A percentile compares a stretch with the other conserved stretches of the same genome.
Evolutionary conservation across 2,329 filamentous ascomycete genomes (phyloP).

Genomic region (Blastomyces parvus): DNA sequence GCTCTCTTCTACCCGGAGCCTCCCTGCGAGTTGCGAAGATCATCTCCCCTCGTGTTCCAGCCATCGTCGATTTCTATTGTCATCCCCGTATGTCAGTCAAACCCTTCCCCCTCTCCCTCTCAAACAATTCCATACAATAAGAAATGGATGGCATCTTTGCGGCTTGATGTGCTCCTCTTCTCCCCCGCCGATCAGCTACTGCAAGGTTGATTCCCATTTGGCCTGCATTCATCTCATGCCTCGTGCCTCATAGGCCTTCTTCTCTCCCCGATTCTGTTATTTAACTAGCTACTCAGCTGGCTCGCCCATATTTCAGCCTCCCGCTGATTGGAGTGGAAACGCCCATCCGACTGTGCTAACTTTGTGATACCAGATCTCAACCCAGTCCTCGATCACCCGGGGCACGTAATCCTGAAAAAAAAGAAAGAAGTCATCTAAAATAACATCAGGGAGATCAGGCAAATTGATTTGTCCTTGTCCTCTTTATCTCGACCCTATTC

Average conservation of each 20-base stretch:
- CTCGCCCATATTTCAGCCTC: slow-evolving; percentile 2
- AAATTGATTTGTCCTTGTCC: neutral
- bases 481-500: neutral
- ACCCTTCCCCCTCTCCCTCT: neutral
- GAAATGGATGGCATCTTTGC: neutral
- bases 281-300: neutral
- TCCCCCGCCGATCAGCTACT: slow-evolving; percentile 2
- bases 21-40: neutral
- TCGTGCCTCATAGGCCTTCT: neutral
- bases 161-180: neutral
- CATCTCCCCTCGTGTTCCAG: neutral
- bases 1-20: neutral
- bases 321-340: neutral
- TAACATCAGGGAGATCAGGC: neutral
- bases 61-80: slow-evolving; percentile 1
- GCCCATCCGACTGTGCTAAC: neutral
- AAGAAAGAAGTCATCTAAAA: neutral
- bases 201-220: neutral
- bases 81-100: neutral
- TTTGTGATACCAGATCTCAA: slow-evolving; percentile 2
- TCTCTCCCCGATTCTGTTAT: neutral
- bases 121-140: neutral
- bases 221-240: neutral
- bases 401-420: neutral
- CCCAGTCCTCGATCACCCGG: neutral